Percentiles rank a stretch among this genome's conserved stretches.
Conservation (phyloP, 805 yeast genomes). For the Candida qinlingensis region DNA sequence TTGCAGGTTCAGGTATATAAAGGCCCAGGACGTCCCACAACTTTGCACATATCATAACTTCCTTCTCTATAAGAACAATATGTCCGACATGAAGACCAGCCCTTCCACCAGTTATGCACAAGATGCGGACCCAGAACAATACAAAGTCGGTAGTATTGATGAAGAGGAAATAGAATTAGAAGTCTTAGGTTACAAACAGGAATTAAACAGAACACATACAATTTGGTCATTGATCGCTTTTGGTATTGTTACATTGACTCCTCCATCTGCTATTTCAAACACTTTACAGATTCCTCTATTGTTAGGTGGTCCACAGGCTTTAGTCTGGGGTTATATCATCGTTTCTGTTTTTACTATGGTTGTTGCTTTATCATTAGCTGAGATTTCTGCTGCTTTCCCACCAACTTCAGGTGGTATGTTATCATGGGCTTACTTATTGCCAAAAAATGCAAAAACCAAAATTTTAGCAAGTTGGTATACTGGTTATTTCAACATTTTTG, state of each 20-base stretch:
- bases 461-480: slow-evolving; percentile 27
- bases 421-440: slow-evolving; percentile 30
- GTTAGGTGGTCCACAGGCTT: slow-evolving; percentile 25
- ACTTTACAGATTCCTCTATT: slow-evolving; percentile 21
- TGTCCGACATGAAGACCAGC: slow-evolving; percentile 2
- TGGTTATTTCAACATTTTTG: slow-evolving; percentile 27
- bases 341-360: slow-evolving; percentile 22
- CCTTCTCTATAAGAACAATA: background rate
- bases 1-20: too few relatives aligned
- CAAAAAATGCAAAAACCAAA: slow-evolving; percentile 21
- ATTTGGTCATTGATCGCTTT: slow-evolving; percentile 20
- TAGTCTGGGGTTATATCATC: slow-evolving; percentile 26
- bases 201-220: slow-evolving; percentile 22
- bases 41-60: background rate
- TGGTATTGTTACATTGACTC: slow-evolving; percentile 24
- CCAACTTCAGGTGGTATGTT: slow-evolving; percentile 32
- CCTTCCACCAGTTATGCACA: background rate
- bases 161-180: slow-evolving; percentile 12
- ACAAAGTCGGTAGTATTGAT: background rate
- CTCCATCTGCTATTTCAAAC: slow-evolving; percentile 24
- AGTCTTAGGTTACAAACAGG: slow-evolving; percentile 24
- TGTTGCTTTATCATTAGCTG: slow-evolving; percentile 25
- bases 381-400: slow-evolving; percentile 29
- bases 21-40: too few relatives aligned
- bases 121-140: background rate